Base-by-base conservation (phyloP, 257 asterid species). In the Catharanthus roseus region DNA sequence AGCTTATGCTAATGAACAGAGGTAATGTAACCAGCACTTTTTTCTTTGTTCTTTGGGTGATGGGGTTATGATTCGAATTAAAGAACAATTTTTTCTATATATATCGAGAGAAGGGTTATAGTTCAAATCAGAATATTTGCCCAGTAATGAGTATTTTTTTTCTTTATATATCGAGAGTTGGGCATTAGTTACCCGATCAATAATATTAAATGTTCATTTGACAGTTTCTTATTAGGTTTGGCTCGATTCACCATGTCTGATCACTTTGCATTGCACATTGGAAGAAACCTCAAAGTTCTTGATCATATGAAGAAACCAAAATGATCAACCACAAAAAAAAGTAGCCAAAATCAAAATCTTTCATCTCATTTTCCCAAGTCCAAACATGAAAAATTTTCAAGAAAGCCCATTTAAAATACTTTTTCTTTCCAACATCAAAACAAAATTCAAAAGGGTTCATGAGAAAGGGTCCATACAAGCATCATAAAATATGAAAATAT, bases 1-100 rank as follows among this genome's bases (percentile, higher is more conserved):
- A 66, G 76, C 39, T 16, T 73, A 72, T 57, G 68, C 78, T 24
- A 70, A 50, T 50, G 80, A 80, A 49, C 83, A 77, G 69, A 77
- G 85, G 87, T 83, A 78, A 65, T 13, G 2, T 31, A 19, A 31
- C 16, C 64, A 38, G n/a, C n/a, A n/a, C n/a, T n/a, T n/a, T n/a
- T n/a, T n/a, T n/a, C n/a, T n/a, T n/a, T n/a, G n/a, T n/a, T n/a
- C n/a, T n/a, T n/a, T n/a, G n/a, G n/a, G n/a, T n/a, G n/a, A n/a
- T n/a, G n/a, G n/a, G n/a, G n/a, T n/a, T n/a, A n/a, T n/a, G n/a
- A n/a, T n/a, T n/a, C n/a, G n/a, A n/a, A n/a, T n/a, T n/a, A n/a
- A n/a, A n/a, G n/a, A n/a, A n/a, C n/a, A n/a, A n/a, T n/a, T n/a
- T n/a, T n/a, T n/a, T n/a, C n/a, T n/a, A n/a, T n/a, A n/a, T n/a